phyloP scores from a whole-genome alignment of 169 alveolate species.

The Nephromyces sp. region DNA sequence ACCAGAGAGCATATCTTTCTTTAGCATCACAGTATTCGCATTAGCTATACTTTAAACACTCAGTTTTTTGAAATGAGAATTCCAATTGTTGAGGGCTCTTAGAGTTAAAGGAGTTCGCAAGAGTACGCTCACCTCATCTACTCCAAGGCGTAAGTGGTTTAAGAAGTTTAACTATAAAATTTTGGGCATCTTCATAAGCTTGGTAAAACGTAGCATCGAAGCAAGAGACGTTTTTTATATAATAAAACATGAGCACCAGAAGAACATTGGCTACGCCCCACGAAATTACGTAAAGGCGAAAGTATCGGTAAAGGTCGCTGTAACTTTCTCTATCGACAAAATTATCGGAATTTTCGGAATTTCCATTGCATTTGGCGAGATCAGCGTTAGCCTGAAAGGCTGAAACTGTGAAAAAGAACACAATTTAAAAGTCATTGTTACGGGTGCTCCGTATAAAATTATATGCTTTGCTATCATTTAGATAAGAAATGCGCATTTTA shows the following conservation, averaged over 20 bases:
- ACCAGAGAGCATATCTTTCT: no score
- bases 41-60: no score
- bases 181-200: neutral
- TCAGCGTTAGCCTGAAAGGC: no score
- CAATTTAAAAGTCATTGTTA: no score
- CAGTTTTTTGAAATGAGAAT: no score
- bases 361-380: no score
- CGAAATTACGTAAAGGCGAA: neutral
- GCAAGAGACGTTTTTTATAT: neutral
- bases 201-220: neutral
- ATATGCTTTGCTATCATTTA: neutral
- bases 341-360: no score
- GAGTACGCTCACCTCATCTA: no score
- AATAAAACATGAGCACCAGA: neutral
- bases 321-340: neutral
- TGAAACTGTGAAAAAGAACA: no score
- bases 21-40: no score
- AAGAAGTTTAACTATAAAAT: neutral
- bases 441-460: neutral
- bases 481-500: neutral
- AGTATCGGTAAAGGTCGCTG: neutral
- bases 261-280: neutral
- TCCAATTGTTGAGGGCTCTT: no score
- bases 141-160: neutral
- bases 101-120: no score